Base-by-base conservation (phyloP, 495 filamentous ascomycete species). In the Lophiostoma macrostomum region DNA sequence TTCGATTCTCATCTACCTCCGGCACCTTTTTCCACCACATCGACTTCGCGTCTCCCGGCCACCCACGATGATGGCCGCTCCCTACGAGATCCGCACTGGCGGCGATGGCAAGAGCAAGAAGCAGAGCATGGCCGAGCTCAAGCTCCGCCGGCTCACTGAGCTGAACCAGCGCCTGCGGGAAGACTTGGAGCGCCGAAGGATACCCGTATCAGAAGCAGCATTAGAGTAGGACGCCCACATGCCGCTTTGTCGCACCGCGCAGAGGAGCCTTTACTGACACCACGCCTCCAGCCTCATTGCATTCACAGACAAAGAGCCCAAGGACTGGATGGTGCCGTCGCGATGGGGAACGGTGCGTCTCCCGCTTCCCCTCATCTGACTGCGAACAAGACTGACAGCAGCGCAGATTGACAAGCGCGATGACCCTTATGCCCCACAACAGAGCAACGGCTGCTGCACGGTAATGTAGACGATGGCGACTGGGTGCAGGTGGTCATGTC, bases 311-410 rank as follows among this genome's bases (percentile, higher is more conserved):
- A 88, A 84, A 38, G 71, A 73, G 70, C 96, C 93, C 59, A 88
- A 89, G 72, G 93, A 98, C 69, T 97, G 91, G 70, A 98, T 98
- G 93, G 93, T 98, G 58, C 93, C 93, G 44, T 91, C 87, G 41
- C 84, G 94, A 68, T 97, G 94, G 93, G 93, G 94, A 55, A 78
- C 81, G 56, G 90, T 97, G 78, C 70, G 84, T 62, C 53, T 22
- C 13, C 34, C 8, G 27, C 18, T n/a, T 38, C 43, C 40, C 53
- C 25, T 22, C 16, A 8, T 25, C 36, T 3, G 12, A 27, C 46
- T 14, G 35, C 8, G 25, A 5, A 48, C 35, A 54, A 56, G 42
- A 41, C 56, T 67, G 38, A 63, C 40, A 36, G 43, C 58, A 24
- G 24, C 8, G 1, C 65, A 88, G 85, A 80, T 87, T 53, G 88